Base-by-base conservation (phyloP, 139 green algal species). In the Limnomonas spitsbergensis region DNA sequence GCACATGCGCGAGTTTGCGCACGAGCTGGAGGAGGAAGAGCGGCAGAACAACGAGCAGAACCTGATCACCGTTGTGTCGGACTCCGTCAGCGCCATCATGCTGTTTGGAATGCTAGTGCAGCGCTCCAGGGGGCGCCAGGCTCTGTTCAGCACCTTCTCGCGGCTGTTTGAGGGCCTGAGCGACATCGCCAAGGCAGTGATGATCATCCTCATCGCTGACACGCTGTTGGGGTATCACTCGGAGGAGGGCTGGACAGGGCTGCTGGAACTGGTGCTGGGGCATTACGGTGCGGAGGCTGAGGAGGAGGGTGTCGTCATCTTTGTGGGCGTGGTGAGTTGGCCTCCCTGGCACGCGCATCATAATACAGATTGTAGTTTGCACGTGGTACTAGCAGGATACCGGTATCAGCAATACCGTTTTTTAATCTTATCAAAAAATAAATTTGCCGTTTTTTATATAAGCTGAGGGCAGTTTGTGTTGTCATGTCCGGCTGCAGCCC, bases 201-300 rank as follows among this genome's bases (percentile, higher is more conserved):
- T 95, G 37, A 97, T 98, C 88, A 97, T 98, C 81, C 80, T 94
- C 20, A 78, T 91, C 20, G 89, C 89, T 4, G 91, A 95, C 84
- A 95, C 92, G n/a, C 80, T 97, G 73, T 79, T 97, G 69, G 94
- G 94, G 2, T 98, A 98, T 80, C 94, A 98, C 83, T 97, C 91
- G 3, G 94, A 97, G 82, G 94, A 97, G 81, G 94, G 94, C 35
- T 98, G 94, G 94, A 95, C 88, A 14, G 92, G 92, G 4, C 73
- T 88, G 4, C 87, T 97, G 56, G 83, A 90, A 38, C 66, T 97
- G 32, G 69, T 97, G 6, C 79, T 89, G 31, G 82, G 79, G 0
- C 93, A 96, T 83, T 97, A 96, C 73, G 91, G 91, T 14, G 68
- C 91, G 4, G 91, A 96, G 78, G 81, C 89, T 1, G 87, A 91